A percentile compares a stretch with the other conserved stretches of the same genome.
Evolutionary conservation across 768 basidiomycete species (phyloP).

Genomic region (Mycena epipterygia): DNA sequence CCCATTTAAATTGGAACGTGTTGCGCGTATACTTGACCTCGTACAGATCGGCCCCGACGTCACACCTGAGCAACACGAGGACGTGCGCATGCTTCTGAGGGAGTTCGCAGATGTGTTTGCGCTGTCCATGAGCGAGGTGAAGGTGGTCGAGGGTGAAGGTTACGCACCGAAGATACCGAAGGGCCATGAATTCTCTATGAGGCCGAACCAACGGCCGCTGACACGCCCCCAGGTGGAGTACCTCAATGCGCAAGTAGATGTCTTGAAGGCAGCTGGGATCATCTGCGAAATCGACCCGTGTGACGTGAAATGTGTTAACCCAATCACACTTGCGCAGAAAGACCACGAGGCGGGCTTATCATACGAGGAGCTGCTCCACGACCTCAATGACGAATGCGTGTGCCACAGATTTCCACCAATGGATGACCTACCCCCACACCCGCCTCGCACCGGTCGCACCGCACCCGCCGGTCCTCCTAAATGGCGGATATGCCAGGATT

Average conservation of each 20-base stretch:
- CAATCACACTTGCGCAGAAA: constrained; percentile 52
- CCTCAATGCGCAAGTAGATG: constrained; percentile 47
- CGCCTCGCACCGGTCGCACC: background rate
- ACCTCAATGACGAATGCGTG: constrained; percentile 50
- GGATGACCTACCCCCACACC: constrained; percentile 39
- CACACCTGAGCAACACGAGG: constrained; percentile 36
- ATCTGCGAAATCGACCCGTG: constrained; percentile 41
- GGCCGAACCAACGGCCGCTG: constrained; percentile 44
- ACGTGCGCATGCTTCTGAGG: constrained; percentile 40
- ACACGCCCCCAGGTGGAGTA: constrained; percentile 47
- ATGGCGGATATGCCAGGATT: constrained; percentile 57
- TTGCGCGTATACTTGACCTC: constrained; percentile 28
- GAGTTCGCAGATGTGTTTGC: constrained; percentile 57
- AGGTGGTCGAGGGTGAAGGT: constrained; percentile 41
- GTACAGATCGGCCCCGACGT: constrained; percentile 41
- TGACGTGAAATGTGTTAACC: constrained; percentile 50
- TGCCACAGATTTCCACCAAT: constrained; percentile 37
- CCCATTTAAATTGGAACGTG: background rate
- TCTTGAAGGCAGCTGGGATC: constrained; percentile 50
- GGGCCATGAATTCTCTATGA: constrained; percentile 38
- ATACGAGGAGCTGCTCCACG: constrained; percentile 48
- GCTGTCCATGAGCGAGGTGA: constrained; percentile 53
- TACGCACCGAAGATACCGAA: constrained; percentile 50
- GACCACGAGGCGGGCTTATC: constrained; percentile 35
- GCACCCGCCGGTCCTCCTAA: constrained; percentile 36